Evolutionary conservation across 495 filamentous ascomycete species (phyloP).

Genomic region (Trichoderma virens): DNA sequence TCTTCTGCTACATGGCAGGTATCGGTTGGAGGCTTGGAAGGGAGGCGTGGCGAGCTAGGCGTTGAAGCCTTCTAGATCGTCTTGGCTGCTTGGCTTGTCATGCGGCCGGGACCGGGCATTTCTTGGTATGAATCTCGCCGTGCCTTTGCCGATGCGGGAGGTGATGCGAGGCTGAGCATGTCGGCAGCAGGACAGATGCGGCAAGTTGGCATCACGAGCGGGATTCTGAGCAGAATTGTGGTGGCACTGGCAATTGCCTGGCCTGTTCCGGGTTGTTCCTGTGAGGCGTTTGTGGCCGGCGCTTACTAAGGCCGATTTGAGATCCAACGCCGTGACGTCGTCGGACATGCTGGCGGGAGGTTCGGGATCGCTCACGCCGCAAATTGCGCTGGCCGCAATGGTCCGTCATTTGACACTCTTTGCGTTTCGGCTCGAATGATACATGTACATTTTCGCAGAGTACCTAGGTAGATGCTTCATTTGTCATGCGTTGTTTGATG

Average conservation of each 20-base stretch:
- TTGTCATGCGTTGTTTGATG: neutral
- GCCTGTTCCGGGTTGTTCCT: neutral
- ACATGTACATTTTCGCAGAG: neutral
- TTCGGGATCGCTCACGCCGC: neutral
- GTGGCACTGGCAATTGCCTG: neutral
- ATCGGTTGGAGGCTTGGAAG: neutral
- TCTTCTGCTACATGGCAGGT: neutral
- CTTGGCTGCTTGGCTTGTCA: neutral
- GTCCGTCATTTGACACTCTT: neutral
- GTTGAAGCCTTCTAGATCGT: neutral
- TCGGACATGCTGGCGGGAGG: neutral
- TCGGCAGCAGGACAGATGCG: neutral
- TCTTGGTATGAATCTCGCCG: too few relatives aligned
- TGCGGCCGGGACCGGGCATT: too few relatives aligned
- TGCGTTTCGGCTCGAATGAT: neutral
- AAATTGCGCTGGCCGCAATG: neutral
- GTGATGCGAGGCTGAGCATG: neutral
- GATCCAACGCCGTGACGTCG: neutral
- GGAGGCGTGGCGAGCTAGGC: neutral
- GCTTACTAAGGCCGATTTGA: neutral
- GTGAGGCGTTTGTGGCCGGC: neutral
- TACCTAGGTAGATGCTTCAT: neutral
- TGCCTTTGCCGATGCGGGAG: neutral
- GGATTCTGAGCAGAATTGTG: neutral
- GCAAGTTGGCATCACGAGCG: too few relatives aligned